Evolutionary conservation across 148 eudicot genomes (phyloP), one percentile per base, ranked within the genome.

Genomic region (Rhododendron henanense): DNA sequence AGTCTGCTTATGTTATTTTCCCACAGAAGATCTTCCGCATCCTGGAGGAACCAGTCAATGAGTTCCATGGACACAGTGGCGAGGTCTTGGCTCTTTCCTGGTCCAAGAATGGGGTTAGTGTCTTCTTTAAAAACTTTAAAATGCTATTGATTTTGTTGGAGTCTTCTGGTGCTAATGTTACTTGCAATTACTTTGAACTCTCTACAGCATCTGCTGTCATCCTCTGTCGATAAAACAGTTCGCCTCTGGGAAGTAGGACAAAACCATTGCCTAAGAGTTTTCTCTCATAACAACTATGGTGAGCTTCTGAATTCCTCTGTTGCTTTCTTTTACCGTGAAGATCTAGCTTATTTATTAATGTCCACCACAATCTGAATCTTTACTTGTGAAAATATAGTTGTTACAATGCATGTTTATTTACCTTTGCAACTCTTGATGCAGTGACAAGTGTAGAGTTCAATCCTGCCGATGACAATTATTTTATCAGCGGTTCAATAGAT

Each of bases 401-500:
- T 18, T 75, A 75, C 25, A 6, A 18, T 16, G 45, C 81, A 75
- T 47, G 67, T 80, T 81, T 84, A 14, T 55, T 85, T 19, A 84
- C 84, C 55, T 28, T 25, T 13, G 39, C 83, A 77, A 73, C 79
- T 51, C 59, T 87, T 86, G 85, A 84, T 90, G 90, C 90, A 96
- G 98, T 97, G 84, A 97, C 98, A 61, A 95, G 98, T 82, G 90
- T 95, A 47, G 94, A 94, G 67, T 95, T 95, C 90, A 94, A 93
- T 88, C 98, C 98, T 10, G 87, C 89, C 81, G 91, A 95, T 88
- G 92, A 93, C 85, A 89, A 89, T 85, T 91, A 87, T 73, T 97
- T 97, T 91, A 97, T 97, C 75, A 95, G 96, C 35, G 98, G 98
- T 78, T 97, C 98, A 67, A 93, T 97, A 78, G 99, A 97, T 88